Percentiles rank a stretch among this genome's conserved stretches.
phyloP scores from a whole-genome alignment of 1,284 basidiomycete species.

The Leccinum ponderosum region DNA sequence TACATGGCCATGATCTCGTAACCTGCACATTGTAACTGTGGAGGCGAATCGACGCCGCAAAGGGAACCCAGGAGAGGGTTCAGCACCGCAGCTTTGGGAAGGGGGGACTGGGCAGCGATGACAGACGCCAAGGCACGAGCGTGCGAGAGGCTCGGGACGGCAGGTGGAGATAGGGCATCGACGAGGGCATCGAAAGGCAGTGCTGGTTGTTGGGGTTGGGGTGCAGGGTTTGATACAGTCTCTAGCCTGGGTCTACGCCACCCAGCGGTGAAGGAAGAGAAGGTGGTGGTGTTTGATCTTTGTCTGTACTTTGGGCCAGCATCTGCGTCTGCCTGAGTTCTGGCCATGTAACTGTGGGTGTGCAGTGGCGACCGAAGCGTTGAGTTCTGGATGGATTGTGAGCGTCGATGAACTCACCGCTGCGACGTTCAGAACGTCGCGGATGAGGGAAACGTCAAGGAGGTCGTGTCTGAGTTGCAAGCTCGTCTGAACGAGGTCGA shows the following conservation, averaged over 20 bases:
- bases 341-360: conserved; percentile 29
- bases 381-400: conserved; percentile 4
- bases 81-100: conserved; percentile 47
- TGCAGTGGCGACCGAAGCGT: conserved; percentile 10
- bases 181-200: conserved; percentile 50
- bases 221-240: conserved; percentile 28
- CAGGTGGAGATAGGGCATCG: conserved; percentile 52
- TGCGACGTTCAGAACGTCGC: neutral
- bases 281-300: conserved; percentile 47
- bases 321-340: conserved; percentile 39
- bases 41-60: conserved; percentile 52
- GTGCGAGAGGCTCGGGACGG: conserved; percentile 55
- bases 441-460: conserved; percentile 8
- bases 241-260: conserved; percentile 46
- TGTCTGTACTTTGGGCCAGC: conserved; percentile 36
- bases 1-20: conserved; percentile 71
- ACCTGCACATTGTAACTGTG: conserved; percentile 60
- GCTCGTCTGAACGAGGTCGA: neutral
- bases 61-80: conserved; percentile 59
- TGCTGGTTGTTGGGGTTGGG: conserved; percentile 19
- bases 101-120: conserved; percentile 48
- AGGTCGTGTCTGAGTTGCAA: conserved; percentile 2
- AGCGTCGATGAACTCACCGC: conserved; percentile 8
- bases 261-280: conserved; percentile 34
- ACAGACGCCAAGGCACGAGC: conserved; percentile 43